Base-by-base conservation (phyloP, 768 basidiomycete genomes). In the Leucocoprinus leucothites region DNA sequence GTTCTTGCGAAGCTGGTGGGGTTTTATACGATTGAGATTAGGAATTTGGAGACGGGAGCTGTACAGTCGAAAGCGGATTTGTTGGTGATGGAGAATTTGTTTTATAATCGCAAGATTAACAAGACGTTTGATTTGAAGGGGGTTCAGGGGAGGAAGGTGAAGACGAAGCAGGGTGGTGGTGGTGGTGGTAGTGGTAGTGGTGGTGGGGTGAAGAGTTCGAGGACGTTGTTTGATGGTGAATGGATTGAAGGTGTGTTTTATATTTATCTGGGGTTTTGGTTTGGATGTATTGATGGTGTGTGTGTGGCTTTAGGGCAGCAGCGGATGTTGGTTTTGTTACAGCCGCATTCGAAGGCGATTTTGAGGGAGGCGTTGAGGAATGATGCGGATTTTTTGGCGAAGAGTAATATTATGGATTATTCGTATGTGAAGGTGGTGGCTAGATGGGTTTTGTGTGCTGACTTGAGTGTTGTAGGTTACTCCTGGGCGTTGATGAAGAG, bases 331-430 rank as follows among this genome's bases (percentile, higher is more conserved):
- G 82, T 84, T 45, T 69, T 91, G 5, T 77, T 92, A 24, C 81
- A 80, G 28, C 87, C 89, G 0, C 79, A 91, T 63, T 89, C 88
- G 4, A 89, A 89, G 63, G 69, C 77, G n/a, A 76, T 90, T 21
- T 72, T 94, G 0, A 76, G 75, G 25, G 85, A 89, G 58, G 89
- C 88, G 2, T 74, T 92, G 59, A 77, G 70, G 59, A 78, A 72
- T 42, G 91, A 92, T 63, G 84, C 86, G 3, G 88, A 87, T 1
- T 94, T 87, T 64, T 71, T 94, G 26, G 75, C 86, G 0, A 78
- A 71, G 61, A 87, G 85, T 61, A 89, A 89, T 58, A 89, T 92
- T 61, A 91, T 92, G 87, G 91, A 94, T 64, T 94, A 91, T 61
- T 90, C 88, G 84, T 87, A 62, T 57, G 85, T 73, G 16, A 21